These are phyloP conservation scores for Neonectria neomacrospora DNA, from an alignment of 2,329 filamentous ascomycete genomes.

Conservation along the genomic window DNA sequence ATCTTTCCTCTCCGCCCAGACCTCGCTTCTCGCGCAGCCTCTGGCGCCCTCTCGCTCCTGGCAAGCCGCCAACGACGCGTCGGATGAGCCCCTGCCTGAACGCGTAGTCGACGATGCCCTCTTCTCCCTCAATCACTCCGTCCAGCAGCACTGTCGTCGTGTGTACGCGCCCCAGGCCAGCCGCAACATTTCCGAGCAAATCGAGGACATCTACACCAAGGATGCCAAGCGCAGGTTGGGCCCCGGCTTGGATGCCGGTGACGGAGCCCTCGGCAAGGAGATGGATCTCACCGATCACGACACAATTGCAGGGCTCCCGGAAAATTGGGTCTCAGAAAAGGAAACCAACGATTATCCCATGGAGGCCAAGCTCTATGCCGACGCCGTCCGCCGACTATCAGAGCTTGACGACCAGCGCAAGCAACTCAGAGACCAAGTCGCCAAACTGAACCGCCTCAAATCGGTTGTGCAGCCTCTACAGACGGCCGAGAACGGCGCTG, in stretches of 20 bases:
- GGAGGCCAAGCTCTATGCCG: constrained; percentile 63
- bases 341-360: constrained; percentile 52
- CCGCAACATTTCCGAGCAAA: constrained; percentile 77
- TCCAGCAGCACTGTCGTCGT: constrained; percentile 73
- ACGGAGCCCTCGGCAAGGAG: constrained; percentile 51
- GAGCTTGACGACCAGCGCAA: constrained; percentile 57
- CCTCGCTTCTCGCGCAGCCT: constrained; percentile 69
- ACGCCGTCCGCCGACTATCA: constrained; percentile 60
- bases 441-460: constrained; percentile 61
- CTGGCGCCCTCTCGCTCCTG: constrained; percentile 66
- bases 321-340: constrained; percentile 57
- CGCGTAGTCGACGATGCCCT: constrained; percentile 67
- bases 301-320: constrained; percentile 60
- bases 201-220: constrained; percentile 71
- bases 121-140: constrained; percentile 67
- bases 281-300: constrained; percentile 57
- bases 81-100: constrained; percentile 55
- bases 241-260: constrained; percentile 49
- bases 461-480: constrained; percentile 59
- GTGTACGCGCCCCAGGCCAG: constrained; percentile 76
- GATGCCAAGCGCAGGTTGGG: constrained; percentile 54
- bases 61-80: constrained; percentile 58
- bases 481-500: constrained; percentile 45
- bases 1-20: constrained; percentile 71
- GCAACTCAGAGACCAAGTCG: constrained; percentile 54